Conservation (phyloP, 371 early-diverging fungal species). For the Mucor circinelloides region DNA sequence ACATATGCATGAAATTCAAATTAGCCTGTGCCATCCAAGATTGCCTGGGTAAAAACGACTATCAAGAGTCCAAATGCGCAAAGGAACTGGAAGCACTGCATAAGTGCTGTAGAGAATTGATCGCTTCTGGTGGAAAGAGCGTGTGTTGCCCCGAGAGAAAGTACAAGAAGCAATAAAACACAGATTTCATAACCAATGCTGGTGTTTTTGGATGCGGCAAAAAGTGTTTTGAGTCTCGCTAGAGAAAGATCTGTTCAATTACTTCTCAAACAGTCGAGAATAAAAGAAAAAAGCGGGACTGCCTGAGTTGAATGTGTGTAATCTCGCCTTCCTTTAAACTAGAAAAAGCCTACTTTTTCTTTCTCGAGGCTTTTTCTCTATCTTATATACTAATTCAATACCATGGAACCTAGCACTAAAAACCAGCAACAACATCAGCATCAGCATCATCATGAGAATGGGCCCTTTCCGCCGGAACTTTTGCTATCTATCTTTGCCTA, state of each 20-base stretch:
- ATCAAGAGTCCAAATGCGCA: slow-evolving; percentile 69
- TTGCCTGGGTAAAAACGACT: slow-evolving; percentile 66
- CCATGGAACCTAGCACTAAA: background rate
- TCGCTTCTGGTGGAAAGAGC: slow-evolving; percentile 59
- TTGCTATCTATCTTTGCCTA: slow-evolving; percentile 38
- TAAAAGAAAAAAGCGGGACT: background rate
- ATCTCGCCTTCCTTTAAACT: background rate
- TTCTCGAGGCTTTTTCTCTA: slow-evolving; percentile 8
- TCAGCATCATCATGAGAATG: background rate
- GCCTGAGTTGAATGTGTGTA: background rate
- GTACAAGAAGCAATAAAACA: slow-evolving; percentile 33
- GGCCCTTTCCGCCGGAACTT: slow-evolving; percentile 41
- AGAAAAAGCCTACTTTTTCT: slow-evolving; percentile 2
- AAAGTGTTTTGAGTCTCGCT: background rate
- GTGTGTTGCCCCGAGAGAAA: slow-evolving; percentile 65
- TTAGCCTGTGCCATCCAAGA: slow-evolving; percentile 75
- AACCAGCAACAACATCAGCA: background rate
- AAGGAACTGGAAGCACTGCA: slow-evolving; percentile 54
- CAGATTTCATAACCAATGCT: background rate
- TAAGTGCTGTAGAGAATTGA: slow-evolving; percentile 63
- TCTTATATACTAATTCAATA: background rate
- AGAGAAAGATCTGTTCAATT: background rate
- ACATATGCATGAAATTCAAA: background rate
- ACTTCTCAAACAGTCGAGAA: background rate
- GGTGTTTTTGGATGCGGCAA: background rate